Base-by-base conservation (phyloP, 1,139 yeast species). In the Geotrichum candidum region DNA sequence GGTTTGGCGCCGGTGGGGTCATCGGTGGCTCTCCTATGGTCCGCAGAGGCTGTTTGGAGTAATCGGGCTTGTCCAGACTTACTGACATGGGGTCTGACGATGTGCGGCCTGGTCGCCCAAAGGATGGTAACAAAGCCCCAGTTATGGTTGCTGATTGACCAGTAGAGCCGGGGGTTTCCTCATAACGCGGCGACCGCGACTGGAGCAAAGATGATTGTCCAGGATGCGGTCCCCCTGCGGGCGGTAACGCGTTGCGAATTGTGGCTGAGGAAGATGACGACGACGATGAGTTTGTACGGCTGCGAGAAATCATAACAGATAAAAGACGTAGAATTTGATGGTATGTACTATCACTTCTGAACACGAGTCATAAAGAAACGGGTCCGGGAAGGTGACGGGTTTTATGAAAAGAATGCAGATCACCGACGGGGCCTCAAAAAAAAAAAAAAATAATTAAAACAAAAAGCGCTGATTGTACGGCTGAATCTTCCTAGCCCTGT, bases 221-320 rank as follows among this genome's bases (percentile, higher is more conserved):
- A 11, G 23, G 23, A 53, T 25, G 41, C 13, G 22, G 6, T n/a
- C 23, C 51, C 18, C 7, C 35, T 35, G 51, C 25, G 13, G 58
- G 31, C 25, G 53, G 31, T 2, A 29, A 53, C 18, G 64, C 66
- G 7, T 65, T 33, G 57, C 23, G 23, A 41, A 50, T 45, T 27
- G 7, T 38, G 13, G 31, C 23, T 48, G 51, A 38, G 31, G 70
- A 67, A 4, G 70, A 68, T 3, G 70, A 69, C 1, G 71, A 68
- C 13, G 72, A 69, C 13, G 72, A 69, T 22, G 73, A 70, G 62
- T 71, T 70, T 22, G 73, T 69, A 31, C 73, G 54, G 3, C 71
- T 66, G 52, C 69, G 71, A 2, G 73, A 70, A 51, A 64, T 64
- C 6, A 54, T 54, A 18, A 51, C 4, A 3, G 3, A 41, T 13